Percentiles rank a stretch among this genome's conserved stretches.
Conservation (phyloP, 2,329 filamentous ascomycete genomes). For the Ascochyta fabae region DNA sequence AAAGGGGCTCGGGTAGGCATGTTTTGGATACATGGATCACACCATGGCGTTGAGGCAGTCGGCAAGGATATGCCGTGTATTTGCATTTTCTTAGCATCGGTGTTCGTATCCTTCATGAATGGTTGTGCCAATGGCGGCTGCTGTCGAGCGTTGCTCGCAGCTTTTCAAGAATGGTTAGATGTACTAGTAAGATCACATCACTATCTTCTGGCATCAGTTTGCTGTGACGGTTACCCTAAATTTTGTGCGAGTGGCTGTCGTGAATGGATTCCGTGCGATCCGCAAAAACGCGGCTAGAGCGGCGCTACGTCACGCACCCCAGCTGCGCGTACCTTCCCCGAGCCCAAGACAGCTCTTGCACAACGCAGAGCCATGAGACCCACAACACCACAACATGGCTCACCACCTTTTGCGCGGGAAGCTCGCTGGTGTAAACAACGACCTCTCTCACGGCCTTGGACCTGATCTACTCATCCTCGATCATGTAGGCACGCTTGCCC, state of each 20-base stretch:
- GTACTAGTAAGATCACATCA: slow-evolving; percentile 5
- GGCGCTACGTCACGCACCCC: slow-evolving; percentile 15
- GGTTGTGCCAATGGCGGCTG: slow-evolving; percentile 3
- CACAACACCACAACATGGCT: slow-evolving; percentile 66
- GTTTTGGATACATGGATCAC: slow-evolving; percentile 26
- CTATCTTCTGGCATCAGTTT: not conserved
- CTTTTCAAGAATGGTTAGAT: slow-evolving; percentile 3
- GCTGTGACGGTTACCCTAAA: not conserved
- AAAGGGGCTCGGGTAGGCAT: slow-evolving; percentile 2
- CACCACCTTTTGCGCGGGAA: slow-evolving; percentile 87
- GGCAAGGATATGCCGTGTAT: not conserved
- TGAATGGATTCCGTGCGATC: slow-evolving; percentile 15
- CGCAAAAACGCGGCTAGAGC: slow-evolving; percentile 20
- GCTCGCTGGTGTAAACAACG: slow-evolving; percentile 90
- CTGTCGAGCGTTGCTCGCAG: slow-evolving; percentile 7
- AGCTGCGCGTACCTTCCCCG: slow-evolving; percentile 11
- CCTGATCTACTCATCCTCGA: slow-evolving; percentile 82
- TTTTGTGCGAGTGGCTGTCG: not conserved
- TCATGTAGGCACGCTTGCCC: slow-evolving; percentile 63
- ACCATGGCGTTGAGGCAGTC: slow-evolving; percentile 23
- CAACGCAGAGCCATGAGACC: slow-evolving; percentile 40
- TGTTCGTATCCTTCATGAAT: not conserved
- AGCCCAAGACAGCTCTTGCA: slow-evolving; percentile 19
- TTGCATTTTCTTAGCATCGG: slow-evolving; percentile 5
- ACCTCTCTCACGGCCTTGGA: slow-evolving; percentile 81